Conservation (phyloP, 1,284 basidiomycete species). For the Tilletia walkeri region DNA sequence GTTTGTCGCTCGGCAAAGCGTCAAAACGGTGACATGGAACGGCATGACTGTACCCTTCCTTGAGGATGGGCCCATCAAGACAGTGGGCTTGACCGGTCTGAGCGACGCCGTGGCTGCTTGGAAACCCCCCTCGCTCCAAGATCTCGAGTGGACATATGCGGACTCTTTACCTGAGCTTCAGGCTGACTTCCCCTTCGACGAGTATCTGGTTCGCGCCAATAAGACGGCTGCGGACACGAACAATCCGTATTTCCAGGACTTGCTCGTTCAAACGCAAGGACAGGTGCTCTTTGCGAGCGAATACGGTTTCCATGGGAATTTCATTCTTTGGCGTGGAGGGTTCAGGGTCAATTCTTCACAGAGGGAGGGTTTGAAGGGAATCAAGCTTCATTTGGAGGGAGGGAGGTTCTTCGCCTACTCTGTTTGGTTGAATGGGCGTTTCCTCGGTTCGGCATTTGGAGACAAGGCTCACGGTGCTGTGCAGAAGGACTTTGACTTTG, state of each 20-base stretch:
- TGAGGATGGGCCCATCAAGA: slow-evolving; percentile 21
- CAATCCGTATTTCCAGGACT: slow-evolving; percentile 61
- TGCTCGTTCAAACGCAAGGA: slow-evolving; percentile 66
- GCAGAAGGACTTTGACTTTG: slow-evolving; percentile 58
- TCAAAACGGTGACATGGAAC: slow-evolving; percentile 26
- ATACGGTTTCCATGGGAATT: slow-evolving; percentile 65
- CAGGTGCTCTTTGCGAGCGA: slow-evolving; percentile 61
- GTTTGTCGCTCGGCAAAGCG: slow-evolving; percentile 21
- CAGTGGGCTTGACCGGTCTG: slow-evolving; percentile 16
- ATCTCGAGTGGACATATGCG: slow-evolving; percentile 21
- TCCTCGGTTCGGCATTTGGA: slow-evolving; percentile 67
- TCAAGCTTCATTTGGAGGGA: slow-evolving; percentile 73
- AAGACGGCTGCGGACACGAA: slow-evolving; percentile 67
- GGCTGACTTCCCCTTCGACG: slow-evolving; percentile 12
- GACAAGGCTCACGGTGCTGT: slow-evolving; percentile 64
- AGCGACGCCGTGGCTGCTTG: background rate
- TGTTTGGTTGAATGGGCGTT: slow-evolving; percentile 73
- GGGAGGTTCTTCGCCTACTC: slow-evolving; percentile 73
- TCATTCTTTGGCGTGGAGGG: slow-evolving; percentile 75
- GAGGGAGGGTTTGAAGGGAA: slow-evolving; percentile 54
- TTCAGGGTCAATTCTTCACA: slow-evolving; percentile 60
- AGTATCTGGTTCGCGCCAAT: slow-evolving; percentile 13
- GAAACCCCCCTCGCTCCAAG: slow-evolving; percentile 19
- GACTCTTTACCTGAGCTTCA: slow-evolving; percentile 30
- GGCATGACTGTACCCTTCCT: slow-evolving; percentile 14